Percentiles rank a stretch among this genome's conserved stretches.
Evolutionary conservation across 495 filamentous ascomycete genomes (phyloP).

Genomic region (Lineolata rhizophorae): DNA sequence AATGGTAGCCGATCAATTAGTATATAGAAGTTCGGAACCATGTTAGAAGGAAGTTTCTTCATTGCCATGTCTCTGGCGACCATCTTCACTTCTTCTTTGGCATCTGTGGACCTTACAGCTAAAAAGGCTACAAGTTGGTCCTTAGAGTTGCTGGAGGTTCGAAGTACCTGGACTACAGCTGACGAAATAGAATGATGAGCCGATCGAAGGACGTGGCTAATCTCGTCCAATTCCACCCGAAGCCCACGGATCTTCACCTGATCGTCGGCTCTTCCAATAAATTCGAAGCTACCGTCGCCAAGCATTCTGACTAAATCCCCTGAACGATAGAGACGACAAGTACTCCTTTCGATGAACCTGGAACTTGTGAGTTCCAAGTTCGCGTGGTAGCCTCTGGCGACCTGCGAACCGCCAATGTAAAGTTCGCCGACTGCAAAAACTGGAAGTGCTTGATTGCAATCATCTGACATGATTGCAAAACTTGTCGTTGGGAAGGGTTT

Average conservation of each 20-base stretch:
- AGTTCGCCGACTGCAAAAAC: slow-evolving; percentile 13
- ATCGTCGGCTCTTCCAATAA: slow-evolving; percentile 21
- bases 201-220: background rate
- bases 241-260: slow-evolving; percentile 5
- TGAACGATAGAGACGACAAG: background rate
- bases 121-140: slow-evolving; percentile 12
- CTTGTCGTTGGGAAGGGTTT: no score
- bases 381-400: slow-evolving; percentile 8
- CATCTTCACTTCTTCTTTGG: background rate
- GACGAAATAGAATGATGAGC: no score
- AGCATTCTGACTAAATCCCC: background rate
- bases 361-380: slow-evolving; percentile 6
- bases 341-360: slow-evolving; percentile 21
- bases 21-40: no score
- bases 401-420: slow-evolving; percentile 12
- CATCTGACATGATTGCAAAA: slow-evolving; percentile 6
- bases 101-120: slow-evolving; percentile 17
- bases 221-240: slow-evolving; percentile 2
- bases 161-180: no score
- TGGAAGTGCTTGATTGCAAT: slow-evolving; percentile 5
- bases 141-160: slow-evolving; percentile 1
- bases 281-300: slow-evolving; percentile 17
- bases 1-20: no score
- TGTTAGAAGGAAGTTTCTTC: no score
- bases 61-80: no score